Base-by-base conservation (phyloP, 257 asterid genomes). In the Solanum chmielewskii region DNA sequence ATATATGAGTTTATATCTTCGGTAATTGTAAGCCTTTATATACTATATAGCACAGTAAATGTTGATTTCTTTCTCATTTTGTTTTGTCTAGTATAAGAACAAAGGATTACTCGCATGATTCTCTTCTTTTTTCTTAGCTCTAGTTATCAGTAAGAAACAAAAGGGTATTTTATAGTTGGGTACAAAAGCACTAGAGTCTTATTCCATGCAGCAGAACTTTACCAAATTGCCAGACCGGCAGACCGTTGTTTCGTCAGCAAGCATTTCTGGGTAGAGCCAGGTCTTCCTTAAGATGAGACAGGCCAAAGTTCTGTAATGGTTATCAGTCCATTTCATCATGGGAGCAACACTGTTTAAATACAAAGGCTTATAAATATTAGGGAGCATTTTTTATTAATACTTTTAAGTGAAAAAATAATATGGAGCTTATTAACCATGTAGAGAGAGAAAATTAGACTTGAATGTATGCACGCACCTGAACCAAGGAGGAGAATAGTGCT, bases 311-410 rank as follows among this genome's bases (percentile, higher is more conserved):
- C 98, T 94, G 87, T 87, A 97, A 86, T 94, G 94, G 89, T 92
- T 95, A 92, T 95, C 95, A 6, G 99, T 95, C 93, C 89, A 94
- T 3, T 97, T 98, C 99, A 97, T 95, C 99, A 97, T 97, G 25
- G 98, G 99, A 68, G 98, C 98, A 88, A 96, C 90, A 91, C 99
- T 96, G 94, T 85, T 70, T 3, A n/a, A 85, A 44, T 44, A 85
- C 81, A 68, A 69, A 31, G 62, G 83, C 35, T 70, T 85, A 11
- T 37, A 27, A 80, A 47, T 27, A 80, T 80, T 47, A 80, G 66
- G 68, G 27, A 27, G 10, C 23, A 15, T 2, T 80, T 77, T 2
- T 49, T 29, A 9, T 27, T n/a, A 11, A n/a, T 23, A n/a, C 70
- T 11, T 27, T 3, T 80, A 80, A 80, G 39, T 18, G 29, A 47